Base-by-base conservation (phyloP, 495 filamentous ascomycete species). In the Podospora appendiculata region DNA sequence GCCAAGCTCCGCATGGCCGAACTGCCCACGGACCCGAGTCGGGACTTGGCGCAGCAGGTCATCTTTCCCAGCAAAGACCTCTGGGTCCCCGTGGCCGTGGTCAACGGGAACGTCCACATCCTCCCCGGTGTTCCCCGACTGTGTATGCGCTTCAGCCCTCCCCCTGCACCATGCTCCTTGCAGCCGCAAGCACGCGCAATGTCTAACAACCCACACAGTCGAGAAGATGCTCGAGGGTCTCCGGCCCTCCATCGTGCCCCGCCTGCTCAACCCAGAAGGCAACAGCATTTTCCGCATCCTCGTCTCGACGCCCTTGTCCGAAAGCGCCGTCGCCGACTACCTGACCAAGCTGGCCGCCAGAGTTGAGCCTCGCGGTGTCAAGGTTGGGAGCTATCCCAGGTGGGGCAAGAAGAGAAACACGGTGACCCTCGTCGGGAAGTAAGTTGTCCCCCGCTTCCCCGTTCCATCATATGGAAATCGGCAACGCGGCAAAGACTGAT, bases 341-440 rank as follows among this genome's bases (percentile, higher is more conserved):
- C 70, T 98, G 66, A 90, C 89, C 4, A 79, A 86, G 56, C 69
- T 98, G 51, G 88, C 90, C 11, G 76, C 64, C 12, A 80, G 77
- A 65, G 88, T 88, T 8, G 81, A 81, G 64, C 68, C 79, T 0
- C 78, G 78, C 56, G 89, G 88, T 0, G 78, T 98, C 48, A 96
- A 96, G 71, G 88, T 98, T n/a, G 93, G 93, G 8, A 94, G 89
- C 63, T 98, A 98, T 70, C 93, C 93, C 18, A 74, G 89, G 45
- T 96, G 90, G 93, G 88, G 85, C 0, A 92, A 87, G 75, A 82
- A 82, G 59, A 76, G 78, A 32, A 98, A 98, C 64, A 91, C 89
- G 0, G 88, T 98, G 32, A 97, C 93, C 19, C 72, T 98, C 25
- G 91, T 96, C 14, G 93, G 93, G 11, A 77, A 64, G 72, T 76